A percentile compares a stretch with the other conserved stretches of the same genome.
Evolutionary conservation across 306 rosid species (phyloP).

Genomic region (Malus orientalis): DNA sequence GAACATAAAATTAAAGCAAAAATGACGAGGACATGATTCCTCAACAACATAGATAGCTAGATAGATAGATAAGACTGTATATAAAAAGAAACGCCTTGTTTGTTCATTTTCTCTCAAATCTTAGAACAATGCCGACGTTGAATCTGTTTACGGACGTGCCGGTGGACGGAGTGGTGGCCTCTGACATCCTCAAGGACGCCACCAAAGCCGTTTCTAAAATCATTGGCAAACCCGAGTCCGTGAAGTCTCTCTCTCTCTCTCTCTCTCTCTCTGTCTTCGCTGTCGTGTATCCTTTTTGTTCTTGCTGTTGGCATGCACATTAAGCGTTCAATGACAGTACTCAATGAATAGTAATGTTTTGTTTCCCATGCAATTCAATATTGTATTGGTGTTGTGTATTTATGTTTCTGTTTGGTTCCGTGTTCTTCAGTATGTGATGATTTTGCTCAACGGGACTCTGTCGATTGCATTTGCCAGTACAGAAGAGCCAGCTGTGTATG

Average conservation of each 20-base stretch:
- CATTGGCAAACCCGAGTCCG: constrained; percentile 92
- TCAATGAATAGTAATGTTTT: background rate
- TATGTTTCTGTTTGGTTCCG: background rate
- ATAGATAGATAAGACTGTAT: too few relatives aligned
- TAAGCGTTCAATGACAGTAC: constrained; percentile 48
- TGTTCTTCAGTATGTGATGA: constrained; percentile 77
- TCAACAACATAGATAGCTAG: background rate
- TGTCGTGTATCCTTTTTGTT: background rate
- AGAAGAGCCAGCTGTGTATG: constrained; percentile 93
- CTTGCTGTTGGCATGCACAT: constrained; percentile 16
- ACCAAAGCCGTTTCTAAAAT: constrained; percentile 86
- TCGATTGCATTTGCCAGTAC: constrained; percentile 85
- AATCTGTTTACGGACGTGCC: constrained; percentile 85
- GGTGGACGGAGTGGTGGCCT: constrained; percentile 66
- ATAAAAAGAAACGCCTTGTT: background rate
- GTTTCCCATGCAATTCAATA: background rate
- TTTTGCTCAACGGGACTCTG: constrained; percentile 72
- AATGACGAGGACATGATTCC: background rate
- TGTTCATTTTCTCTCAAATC: background rate
- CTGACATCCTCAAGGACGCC: constrained; percentile 91
- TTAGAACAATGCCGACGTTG: constrained; percentile 59
- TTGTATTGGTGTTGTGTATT: background rate
- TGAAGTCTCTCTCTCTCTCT: constrained; percentile 18
- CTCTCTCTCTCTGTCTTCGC: background rate
- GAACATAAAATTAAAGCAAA: too few relatives aligned